A percentile compares a stretch with the other conserved stretches of the same genome.
Conservation (phyloP, 345 rosid species). For the Salix exigua region DNA sequence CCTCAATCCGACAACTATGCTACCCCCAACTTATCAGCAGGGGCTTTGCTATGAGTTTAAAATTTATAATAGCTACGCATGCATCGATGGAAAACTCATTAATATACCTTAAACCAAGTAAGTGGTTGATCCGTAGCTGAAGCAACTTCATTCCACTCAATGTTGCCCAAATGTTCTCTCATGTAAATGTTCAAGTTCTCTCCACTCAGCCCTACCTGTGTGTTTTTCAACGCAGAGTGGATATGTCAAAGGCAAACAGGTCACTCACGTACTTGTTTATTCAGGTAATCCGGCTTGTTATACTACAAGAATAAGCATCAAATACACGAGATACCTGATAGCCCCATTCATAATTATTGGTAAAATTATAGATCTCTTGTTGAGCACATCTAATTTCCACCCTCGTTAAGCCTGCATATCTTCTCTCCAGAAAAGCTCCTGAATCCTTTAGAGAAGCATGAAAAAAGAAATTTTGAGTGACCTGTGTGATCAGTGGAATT, state of each 20-base stretch:
- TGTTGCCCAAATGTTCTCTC: slow-evolving; percentile 22
- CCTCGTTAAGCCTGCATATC: slow-evolving; percentile 42
- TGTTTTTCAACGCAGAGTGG: not conserved
- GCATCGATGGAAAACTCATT: not conserved
- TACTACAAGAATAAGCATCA: not conserved
- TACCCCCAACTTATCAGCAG: not conserved
- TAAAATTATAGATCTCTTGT: slow-evolving; percentile 24
- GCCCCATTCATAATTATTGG: slow-evolving; percentile 46
- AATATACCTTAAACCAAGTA: slow-evolving; percentile 71
- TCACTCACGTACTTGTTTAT: not conserved
- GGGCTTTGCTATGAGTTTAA: not conserved
- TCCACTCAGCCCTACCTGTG: slow-evolving; percentile 59
- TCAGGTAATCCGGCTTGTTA: not conserved
- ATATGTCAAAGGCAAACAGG: too few relatives aligned
- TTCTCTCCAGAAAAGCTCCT: slow-evolving; percentile 60
- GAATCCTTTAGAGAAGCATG: not conserved
- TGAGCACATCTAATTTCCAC: slow-evolving; percentile 30
- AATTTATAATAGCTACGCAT: not conserved
- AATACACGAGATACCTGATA: slow-evolving; percentile 42
- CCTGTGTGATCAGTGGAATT: too few relatives aligned
- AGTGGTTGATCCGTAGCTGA: slow-evolving; percentile 27
- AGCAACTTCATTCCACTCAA: slow-evolving; percentile 42
- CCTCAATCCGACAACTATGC: too few relatives aligned
- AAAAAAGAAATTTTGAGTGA: too few relatives aligned
- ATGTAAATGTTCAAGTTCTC: slow-evolving; percentile 41